These are phyloP conservation scores for Dactylellina parvicollis DNA, from an alignment of 2,329 filamentous ascomycete species.

Conservation along the genomic window DNA sequence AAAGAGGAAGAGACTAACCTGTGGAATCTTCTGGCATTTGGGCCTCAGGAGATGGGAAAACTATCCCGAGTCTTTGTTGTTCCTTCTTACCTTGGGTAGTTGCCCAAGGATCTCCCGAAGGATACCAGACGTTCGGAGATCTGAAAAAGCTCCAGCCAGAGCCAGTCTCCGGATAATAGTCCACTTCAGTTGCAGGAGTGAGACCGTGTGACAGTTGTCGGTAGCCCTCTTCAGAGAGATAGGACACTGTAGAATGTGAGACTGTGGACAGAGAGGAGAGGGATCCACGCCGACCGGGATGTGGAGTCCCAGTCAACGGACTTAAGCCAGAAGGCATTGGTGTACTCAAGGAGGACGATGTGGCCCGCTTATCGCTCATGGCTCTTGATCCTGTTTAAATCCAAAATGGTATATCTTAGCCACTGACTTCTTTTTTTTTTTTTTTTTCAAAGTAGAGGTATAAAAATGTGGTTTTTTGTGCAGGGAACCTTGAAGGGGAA, in stretches of 20 bases:
- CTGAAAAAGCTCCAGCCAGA: constrained; percentile 52
- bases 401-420: constrained; percentile 50
- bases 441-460: too few relatives aligned
- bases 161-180: constrained; percentile 50
- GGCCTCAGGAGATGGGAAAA: constrained; percentile 44
- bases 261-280: constrained; percentile 49
- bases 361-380: constrained; percentile 45
- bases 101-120: constrained; percentile 47
- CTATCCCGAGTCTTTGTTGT: constrained; percentile 46
- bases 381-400: constrained; percentile 49
- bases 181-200: constrained; percentile 50
- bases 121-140: constrained; percentile 53
- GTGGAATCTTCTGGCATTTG: constrained; percentile 46
- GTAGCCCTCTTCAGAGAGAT: constrained; percentile 47
- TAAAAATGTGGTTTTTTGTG: constrained; percentile 42
- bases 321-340: constrained; percentile 52
- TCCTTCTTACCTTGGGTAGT: constrained; percentile 41
- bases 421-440: constrained; percentile 12
- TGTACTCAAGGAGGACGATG: constrained; percentile 47
- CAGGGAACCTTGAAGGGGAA: constrained; percentile 37
- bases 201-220: constrained; percentile 50
- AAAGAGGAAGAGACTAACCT: constrained; percentile 32
- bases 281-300: constrained; percentile 52
- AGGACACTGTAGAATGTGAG: constrained; percentile 53
- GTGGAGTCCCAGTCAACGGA: constrained; percentile 44